These are phyloP conservation scores for Coccomyxa subellipsoidea DNA, from an alignment of 163 green algal genomes.

Conservation along the genomic window DNA sequence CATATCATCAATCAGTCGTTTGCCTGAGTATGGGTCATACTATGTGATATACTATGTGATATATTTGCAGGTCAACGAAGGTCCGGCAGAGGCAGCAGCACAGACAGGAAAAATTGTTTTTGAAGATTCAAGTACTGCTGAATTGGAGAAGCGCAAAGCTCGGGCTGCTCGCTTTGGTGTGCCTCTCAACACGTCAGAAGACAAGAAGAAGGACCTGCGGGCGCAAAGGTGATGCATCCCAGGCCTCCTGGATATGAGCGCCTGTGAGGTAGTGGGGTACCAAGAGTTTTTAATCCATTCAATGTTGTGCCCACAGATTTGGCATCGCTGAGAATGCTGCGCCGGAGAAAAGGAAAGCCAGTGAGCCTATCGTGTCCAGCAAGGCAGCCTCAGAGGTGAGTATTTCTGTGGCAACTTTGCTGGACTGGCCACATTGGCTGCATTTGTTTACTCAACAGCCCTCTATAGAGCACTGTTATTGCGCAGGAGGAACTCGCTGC, in stretches of 20 bases:
- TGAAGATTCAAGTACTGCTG: neutral
- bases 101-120: neutral
- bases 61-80: neutral
- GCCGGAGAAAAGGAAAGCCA: neutral
- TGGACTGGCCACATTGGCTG: neutral
- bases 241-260: neutral
- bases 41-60: too few relatives aligned
- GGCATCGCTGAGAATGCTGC: neutral
- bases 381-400: neutral
- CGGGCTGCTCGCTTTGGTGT: conserved; percentile 20
- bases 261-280: neutral
- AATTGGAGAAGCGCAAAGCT: conserved; percentile 15
- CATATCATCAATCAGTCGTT: neutral
- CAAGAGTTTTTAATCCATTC: too few relatives aligned
- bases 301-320: conserved; percentile 1
- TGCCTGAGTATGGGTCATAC: too few relatives aligned
- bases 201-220: neutral
- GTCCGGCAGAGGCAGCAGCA: neutral
- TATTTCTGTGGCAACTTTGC: neutral
- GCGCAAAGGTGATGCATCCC: neutral
- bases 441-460: neutral
- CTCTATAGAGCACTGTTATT: neutral
- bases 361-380: neutral
- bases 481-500: conserved; percentile 3
- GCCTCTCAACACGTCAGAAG: neutral